Evolutionary conservation across 78 protist species (phyloP), one percentile per base, ranked within the genome.

Genomic region (Thecamonas trahens): DNA sequence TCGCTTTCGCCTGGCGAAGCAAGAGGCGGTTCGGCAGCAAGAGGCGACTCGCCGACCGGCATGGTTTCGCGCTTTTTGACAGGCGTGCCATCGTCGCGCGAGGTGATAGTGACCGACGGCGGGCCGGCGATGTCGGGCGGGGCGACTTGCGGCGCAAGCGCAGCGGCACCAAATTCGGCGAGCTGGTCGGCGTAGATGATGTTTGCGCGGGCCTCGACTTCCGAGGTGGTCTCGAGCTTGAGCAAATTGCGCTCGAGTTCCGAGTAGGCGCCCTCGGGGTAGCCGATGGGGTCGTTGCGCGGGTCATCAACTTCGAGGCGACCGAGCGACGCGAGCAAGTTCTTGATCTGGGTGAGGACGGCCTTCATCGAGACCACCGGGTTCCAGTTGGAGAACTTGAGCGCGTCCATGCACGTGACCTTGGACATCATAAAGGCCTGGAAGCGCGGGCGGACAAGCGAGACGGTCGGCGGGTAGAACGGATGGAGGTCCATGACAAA

Each of bases 401-500:
- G 34, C 17, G 8, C 8, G 34, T 55, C 60, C 60, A 55, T 31
- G 34, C 60, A 9, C 49, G 67, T 53, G 60, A 79, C 72, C 44
- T 67, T 64, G 44, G 77, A 76, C 34, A 79, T 61, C 24, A 79
- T 26, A 14, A 79, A 79, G 22, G 77, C 84, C 67, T 67, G 76
- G 39, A 79, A 39, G 60, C 84, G 66, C 40, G 84, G 84, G 44
- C 84, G 64, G 38, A 79, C 73, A 6, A 79, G 37, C 29, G 60
- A 60, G 24, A 71, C 24, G 26, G 84, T 79, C 40, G 84, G 84
- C 40, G 84, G 84, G 67, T 79, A 79, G 44, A 79, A 79, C 64
- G 84, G 84, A 61, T 79, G 70, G 17, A 79, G 61, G 42, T 79
- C 84, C 37, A 64, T 73, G 42, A 77, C 70, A 39, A 79, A 79